These are phyloP conservation scores for Cyclotella sp. DNA, from an alignment of 108 stramenopile genomes.

Conservation along the genomic window DNA sequence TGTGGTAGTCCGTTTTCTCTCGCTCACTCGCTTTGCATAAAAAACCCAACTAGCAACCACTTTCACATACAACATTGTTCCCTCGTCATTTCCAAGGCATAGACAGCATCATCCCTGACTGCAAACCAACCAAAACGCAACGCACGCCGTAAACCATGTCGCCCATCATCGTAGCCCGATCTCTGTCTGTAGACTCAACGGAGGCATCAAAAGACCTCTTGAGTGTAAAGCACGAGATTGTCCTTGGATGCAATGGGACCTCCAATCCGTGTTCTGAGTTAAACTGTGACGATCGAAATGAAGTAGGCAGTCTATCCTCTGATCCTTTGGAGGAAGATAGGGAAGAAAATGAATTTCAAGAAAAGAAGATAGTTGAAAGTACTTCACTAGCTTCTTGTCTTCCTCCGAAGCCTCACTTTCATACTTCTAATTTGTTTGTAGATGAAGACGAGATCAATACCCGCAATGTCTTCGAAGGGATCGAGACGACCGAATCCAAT, in stretches of 20 bases:
- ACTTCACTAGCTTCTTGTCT: not conserved
- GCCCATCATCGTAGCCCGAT: not conserved
- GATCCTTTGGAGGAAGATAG: not conserved
- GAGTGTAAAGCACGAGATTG: not conserved
- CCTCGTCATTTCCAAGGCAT: no score
- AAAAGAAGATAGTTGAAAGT: not conserved
- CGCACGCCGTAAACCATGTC: slow-evolving; percentile 1
- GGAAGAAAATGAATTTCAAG: not conserved
- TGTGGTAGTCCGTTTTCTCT: no score
- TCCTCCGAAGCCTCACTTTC: not conserved
- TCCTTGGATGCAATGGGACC: not conserved
- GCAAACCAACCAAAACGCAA: not conserved
- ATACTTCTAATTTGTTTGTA: slow-evolving; percentile 17
- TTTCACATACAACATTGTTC: no score
- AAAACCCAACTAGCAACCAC: no score
- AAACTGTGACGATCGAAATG: slow-evolving; percentile 2
- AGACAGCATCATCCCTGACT: not conserved
- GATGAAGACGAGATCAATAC: not conserved
- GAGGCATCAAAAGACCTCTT: not conserved
- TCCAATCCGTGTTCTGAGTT: not conserved
- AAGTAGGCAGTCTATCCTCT: not conserved
- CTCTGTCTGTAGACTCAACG: not conserved
- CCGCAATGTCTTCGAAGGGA: not conserved
- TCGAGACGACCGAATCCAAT: not conserved
- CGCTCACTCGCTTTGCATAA: no score